Base-by-base conservation (phyloP, 1,139 yeast species). In the Suhomyces yuchorum region DNA sequence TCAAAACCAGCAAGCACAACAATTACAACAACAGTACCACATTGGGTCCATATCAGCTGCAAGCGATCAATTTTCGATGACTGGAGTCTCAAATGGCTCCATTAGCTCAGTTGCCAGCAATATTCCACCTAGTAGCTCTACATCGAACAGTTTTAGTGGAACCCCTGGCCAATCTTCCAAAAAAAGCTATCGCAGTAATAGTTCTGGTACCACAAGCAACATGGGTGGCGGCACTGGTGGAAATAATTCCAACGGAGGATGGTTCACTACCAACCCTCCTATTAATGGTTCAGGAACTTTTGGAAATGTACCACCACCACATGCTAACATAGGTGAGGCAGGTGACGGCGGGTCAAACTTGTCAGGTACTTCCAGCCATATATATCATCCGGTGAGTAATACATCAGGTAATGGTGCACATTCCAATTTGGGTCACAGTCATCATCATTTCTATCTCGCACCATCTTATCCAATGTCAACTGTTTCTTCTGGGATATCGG, bases 251-350 rank as follows among this genome's bases (percentile, higher is more conserved):
- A 42, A 43, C 32, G 42, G 43, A 15, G 45, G 51, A 22, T 48
- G 54, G 51, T 49, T 46, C 26, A 44, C 48, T 9, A 47, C 50
- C n/a, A 47, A 43, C n/a, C 48, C 47, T 2, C 52, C 50, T 3
- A 23, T 37, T 19, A 30, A 28, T 12, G 30, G 47, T 8, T 28
- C 42, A 15, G 49, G 48, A 19, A 30, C 44, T 4, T 48, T 42
- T 19, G 36, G 44, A 15, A 45, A 34, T 30, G 45, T 42, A 12
- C 43, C 46, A 17, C 47, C 40, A 14, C 50, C 42, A 3, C 41
- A 42, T 17, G 20, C 28, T 2, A 30, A 40, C 12, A 8, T 22
- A 22, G 36, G 22, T 4, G 48, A 44, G 15, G 30, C 35, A 5
- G 26, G 37, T 18, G 47, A 40, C 2, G 12, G 28, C 3, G 39